Conservation (phyloP, 768 basidiomycete species). For the Podaxis rugospora region DNA sequence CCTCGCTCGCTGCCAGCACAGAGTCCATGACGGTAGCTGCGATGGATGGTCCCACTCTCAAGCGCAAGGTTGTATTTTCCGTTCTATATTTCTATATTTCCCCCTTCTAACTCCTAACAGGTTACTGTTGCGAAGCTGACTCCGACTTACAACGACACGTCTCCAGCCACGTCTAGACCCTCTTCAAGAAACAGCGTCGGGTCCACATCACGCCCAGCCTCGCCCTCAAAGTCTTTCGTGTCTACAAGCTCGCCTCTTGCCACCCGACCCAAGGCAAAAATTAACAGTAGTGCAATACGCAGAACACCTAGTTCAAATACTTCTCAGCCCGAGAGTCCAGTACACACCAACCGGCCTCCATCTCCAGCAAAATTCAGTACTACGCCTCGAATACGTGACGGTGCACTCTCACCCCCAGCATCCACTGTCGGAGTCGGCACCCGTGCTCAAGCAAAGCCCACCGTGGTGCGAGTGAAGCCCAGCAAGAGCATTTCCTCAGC, state of each 20-base stretch:
- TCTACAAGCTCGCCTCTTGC: constrained; percentile 19
- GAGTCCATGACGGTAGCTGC: not conserved
- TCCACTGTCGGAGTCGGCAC: constrained; percentile 21
- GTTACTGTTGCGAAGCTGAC: constrained; percentile 43
- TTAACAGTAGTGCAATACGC: constrained; percentile 47
- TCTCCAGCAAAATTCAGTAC: constrained; percentile 37
- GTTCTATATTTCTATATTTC: not conserved
- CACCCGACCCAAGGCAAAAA: constrained; percentile 53
- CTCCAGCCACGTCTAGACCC: constrained; percentile 24
- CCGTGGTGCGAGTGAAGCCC: not conserved
- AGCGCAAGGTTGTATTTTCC: constrained; percentile 9
- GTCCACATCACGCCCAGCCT: constrained; percentile 39
- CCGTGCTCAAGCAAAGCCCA: not conserved
- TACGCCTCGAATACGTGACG: constrained; percentile 30
- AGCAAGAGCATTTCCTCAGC: constrained; percentile 19
- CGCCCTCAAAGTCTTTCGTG: constrained; percentile 29
- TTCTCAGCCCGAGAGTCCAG: constrained; percentile 3
- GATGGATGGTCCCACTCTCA: not conserved
- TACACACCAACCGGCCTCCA: constrained; percentile 27
- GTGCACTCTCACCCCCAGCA: constrained; percentile 27
- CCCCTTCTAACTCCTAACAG: constrained; percentile 27
- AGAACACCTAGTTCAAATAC: constrained; percentile 17
- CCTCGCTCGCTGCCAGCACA: not conserved
- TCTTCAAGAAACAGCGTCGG: constrained; percentile 24
- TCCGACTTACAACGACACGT: constrained; percentile 24